These are phyloP conservation scores for Trapa bicornis DNA, from an alignment of 345 rosid genomes.

Conservation along the genomic window DNA sequence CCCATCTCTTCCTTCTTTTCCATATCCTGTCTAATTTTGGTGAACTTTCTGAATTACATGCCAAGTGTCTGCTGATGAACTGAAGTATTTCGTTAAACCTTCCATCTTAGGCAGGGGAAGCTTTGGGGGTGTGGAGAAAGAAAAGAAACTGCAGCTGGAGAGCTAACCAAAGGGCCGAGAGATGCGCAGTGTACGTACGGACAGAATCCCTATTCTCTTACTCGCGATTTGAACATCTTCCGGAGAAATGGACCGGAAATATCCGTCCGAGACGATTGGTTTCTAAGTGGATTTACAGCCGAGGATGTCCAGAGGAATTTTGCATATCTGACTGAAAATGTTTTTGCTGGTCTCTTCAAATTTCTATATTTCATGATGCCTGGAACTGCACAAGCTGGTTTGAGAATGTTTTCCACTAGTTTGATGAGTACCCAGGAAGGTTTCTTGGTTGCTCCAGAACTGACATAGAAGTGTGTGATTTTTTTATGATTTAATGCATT, in stretches of 20 bases:
- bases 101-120: not conserved
- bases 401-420: not conserved
- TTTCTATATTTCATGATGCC: not conserved
- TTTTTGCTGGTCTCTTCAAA: not conserved
- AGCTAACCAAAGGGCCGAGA: not conserved
- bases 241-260: no score
- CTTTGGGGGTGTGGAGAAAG: not conserved
- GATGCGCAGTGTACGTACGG: no score
- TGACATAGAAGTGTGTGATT: no score
- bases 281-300: not conserved
- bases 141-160: not conserved
- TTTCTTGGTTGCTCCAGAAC: no score
- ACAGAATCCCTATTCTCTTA: no score
- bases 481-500: not conserved
- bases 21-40: no score
- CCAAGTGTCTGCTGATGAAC: no score
- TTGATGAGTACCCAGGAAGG: not conserved
- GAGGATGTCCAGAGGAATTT: not conserved
- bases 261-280: no score
- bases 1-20: no score
- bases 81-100: not conserved
- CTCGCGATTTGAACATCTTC: no score
- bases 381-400: not conserved
- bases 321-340: not conserved
- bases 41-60: constrained; percentile 15